Conservation (phyloP, 2,329 filamentous ascomycete species). For the Diplodia sapinea region DNA sequence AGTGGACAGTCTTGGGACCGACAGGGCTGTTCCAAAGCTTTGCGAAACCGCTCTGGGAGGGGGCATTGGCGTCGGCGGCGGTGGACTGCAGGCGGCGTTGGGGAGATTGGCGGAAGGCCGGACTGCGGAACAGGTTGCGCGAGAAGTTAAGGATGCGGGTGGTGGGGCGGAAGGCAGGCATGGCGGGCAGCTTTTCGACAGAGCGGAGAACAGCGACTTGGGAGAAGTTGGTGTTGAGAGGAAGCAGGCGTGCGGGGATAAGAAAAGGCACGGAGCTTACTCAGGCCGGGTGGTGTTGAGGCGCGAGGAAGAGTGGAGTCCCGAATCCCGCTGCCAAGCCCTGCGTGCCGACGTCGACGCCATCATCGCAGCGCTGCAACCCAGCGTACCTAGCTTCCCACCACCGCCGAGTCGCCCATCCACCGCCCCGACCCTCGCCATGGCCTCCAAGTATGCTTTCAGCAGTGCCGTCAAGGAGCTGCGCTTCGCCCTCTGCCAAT, state of each 20-base stretch:
- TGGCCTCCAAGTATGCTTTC: slow-evolving; percentile 95
- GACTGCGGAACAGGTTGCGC: slow-evolving; percentile 47
- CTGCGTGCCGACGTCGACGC: slow-evolving; percentile 22
- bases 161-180: slow-evolving; percentile 61
- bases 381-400: not conserved
- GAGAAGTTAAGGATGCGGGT: slow-evolving; percentile 63
- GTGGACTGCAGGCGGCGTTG: slow-evolving; percentile 73
- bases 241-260: slow-evolving; percentile 10
- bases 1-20: slow-evolving; percentile 82
- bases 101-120: slow-evolving; percentile 56
- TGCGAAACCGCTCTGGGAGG: slow-evolving; percentile 63
- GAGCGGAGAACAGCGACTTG: slow-evolving; percentile 9
- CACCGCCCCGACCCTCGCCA: slow-evolving; percentile 51
- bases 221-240: slow-evolving; percentile 49
- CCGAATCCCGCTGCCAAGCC: slow-evolving; percentile 26
- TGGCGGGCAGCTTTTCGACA: slow-evolving; percentile 42
- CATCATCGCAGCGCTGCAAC: slow-evolving; percentile 2
- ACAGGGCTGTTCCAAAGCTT: slow-evolving; percentile 65
- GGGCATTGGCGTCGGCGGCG: slow-evolving; percentile 57
- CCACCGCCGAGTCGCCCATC: not conserved
- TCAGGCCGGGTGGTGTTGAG: slow-evolving; percentile 29
- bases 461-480: slow-evolving; percentile 88
- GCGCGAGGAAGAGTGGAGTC: slow-evolving; percentile 28
- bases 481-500: slow-evolving; percentile 97
- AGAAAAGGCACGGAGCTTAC: slow-evolving; percentile 49